phyloP scores from a whole-genome alignment of 768 basidiomycete genomes.

The Rhizopogon vinicolor region DNA sequence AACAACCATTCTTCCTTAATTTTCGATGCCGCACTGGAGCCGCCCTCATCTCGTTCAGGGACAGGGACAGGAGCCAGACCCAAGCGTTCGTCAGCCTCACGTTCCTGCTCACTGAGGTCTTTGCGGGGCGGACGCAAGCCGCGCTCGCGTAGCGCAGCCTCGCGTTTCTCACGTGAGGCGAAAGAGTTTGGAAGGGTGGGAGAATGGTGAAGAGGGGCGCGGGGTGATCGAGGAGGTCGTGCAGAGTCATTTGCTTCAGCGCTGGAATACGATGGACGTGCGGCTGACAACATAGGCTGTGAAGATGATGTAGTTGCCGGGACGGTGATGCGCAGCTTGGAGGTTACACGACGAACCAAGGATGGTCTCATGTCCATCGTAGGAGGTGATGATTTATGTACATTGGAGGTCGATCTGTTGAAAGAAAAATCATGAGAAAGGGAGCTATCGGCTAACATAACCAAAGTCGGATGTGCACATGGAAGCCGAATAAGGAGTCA shows the following conservation, averaged over 20 bases:
- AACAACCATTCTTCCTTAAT: conserved; percentile 54
- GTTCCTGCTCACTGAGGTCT: conserved; percentile 32
- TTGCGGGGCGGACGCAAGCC: conserved; percentile 48
- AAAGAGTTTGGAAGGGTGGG: conserved; percentile 18
- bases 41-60: conserved; percentile 13
- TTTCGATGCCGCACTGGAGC: conserved; percentile 42
- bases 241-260: not conserved
- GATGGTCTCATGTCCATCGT: conserved; percentile 9
- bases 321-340: conserved; percentile 20
- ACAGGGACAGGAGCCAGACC: conserved; percentile 34
- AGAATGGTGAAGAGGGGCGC: not conserved
- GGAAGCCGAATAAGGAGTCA: not conserved
- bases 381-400: not conserved
- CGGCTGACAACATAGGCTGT: conserved; percentile 3
- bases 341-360: conserved; percentile 25
- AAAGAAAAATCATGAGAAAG: not conserved
- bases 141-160: conserved; percentile 57
- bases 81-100: conserved; percentile 39
- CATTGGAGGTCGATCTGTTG: not conserved
- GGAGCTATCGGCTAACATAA: not conserved
- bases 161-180: conserved; percentile 21
- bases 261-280: conserved; percentile 11
- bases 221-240: conserved; percentile 5
- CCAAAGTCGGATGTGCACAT: not conserved
- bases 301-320: conserved; percentile 7